Evolutionary conservation across 2,329 filamentous ascomycete species (phyloP).

Genomic region (Plectosphaerella plurivora): DNA sequence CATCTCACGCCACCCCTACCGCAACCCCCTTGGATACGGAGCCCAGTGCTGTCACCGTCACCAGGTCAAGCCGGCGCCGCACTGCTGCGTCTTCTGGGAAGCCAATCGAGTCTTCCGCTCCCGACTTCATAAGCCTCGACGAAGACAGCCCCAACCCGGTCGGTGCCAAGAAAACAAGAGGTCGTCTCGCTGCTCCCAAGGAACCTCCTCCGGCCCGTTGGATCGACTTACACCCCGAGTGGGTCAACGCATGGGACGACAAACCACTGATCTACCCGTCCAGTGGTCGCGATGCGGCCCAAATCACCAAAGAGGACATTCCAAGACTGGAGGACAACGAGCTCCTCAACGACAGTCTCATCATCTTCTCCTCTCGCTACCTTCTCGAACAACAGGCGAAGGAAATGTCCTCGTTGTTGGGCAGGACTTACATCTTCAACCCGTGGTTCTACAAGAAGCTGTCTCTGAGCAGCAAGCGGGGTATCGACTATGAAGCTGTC

Average conservation of each 20-base stretch:
- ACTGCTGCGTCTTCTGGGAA: too few relatives aligned
- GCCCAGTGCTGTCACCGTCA: too few relatives aligned
- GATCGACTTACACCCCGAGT: constrained; percentile 45
- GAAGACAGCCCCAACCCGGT: too few relatives aligned
- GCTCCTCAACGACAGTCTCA: constrained; percentile 88
- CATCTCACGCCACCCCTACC: too few relatives aligned
- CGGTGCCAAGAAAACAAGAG: too few relatives aligned
- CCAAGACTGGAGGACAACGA: constrained; percentile 75
- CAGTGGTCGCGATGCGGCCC: constrained; percentile 55
- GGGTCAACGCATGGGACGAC: constrained; percentile 46
- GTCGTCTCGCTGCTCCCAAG: too few relatives aligned
- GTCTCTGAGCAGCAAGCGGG: constrained; percentile 51
- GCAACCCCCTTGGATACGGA: too few relatives aligned
- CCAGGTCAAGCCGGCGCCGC: too few relatives aligned
- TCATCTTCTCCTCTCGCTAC: constrained; percentile 80
- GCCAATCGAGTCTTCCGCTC: too few relatives aligned
- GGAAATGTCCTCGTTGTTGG: constrained; percentile 48
- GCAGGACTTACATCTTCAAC: constrained; percentile 82
- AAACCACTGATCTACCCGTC: constrained; percentile 58
- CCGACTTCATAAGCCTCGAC: too few relatives aligned
- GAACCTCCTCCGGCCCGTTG: constrained; percentile 26
- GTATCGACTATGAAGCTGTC: constrained; percentile 80
- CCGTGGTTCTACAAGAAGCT: constrained; percentile 86
- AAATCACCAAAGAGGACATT: constrained; percentile 69
- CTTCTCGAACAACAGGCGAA: constrained; percentile 58